A percentile compares a stretch with the other conserved stretches of the same genome.
phyloP scores from a whole-genome alignment of 192 early-diverging fungal genomes.

The Coemansia sp. region DNA sequence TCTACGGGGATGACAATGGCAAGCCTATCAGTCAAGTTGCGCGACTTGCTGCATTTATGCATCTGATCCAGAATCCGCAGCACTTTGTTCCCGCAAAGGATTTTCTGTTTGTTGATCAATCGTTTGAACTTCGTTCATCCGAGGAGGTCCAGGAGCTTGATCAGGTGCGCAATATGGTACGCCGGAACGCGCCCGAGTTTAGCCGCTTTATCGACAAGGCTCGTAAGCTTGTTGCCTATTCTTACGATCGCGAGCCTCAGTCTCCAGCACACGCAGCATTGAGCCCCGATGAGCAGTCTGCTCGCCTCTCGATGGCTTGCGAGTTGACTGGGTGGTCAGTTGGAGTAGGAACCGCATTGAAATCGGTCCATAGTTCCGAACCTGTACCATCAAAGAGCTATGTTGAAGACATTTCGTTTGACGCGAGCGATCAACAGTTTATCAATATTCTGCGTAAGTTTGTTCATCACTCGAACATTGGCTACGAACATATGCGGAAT shows the following conservation, averaged over 20 bases:
- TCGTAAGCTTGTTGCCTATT: conserved; percentile 30
- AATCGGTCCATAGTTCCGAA: not conserved
- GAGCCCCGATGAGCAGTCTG: conserved; percentile 16
- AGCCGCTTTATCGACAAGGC: conserved; percentile 57
- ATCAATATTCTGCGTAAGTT: conserved; percentile 57
- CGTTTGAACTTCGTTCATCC: conserved; percentile 55
- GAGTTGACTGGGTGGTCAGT: conserved; percentile 17
- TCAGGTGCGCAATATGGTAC: conserved; percentile 55
- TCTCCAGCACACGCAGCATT: conserved; percentile 22
- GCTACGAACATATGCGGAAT: conserved; percentile 20
- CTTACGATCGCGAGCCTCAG: conserved; percentile 15
- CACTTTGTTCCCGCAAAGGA: conserved; percentile 56
- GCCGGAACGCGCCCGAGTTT: conserved; percentile 46
- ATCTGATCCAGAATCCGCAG: conserved; percentile 55
- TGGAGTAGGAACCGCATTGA: conserved; percentile 3
- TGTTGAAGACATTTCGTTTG: conserved; percentile 32
- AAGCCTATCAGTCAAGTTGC: conserved; percentile 14
- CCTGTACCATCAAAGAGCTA: conserved; percentile 11
- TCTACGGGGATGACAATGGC: conserved; percentile 17
- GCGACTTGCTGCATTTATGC: conserved; percentile 61
- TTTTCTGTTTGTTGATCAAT: conserved; percentile 50
- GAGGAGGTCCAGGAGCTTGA: conserved; percentile 47
- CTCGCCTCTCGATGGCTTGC: conserved; percentile 18
- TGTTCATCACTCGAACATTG: conserved; percentile 39
- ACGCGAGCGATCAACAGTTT: conserved; percentile 52